Conservation (phyloP, 148 eudicot genomes). For the Rhododendron molle region DNA sequence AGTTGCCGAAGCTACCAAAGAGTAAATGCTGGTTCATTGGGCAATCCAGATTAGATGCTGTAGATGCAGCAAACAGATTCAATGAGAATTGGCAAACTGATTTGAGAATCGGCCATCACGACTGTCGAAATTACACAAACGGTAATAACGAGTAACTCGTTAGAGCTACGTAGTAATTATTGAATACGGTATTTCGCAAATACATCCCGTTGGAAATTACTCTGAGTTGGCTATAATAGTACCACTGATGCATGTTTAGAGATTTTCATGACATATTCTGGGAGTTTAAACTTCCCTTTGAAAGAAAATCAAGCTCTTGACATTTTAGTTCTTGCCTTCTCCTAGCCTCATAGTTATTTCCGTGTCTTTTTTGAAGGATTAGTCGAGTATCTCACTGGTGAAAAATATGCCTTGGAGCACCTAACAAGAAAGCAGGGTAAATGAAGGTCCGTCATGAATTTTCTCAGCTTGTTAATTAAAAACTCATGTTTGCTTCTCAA, state of each 20-base stretch:
- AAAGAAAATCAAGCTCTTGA: neutral
- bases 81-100: slow-evolving; percentile 67
- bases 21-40: slow-evolving; percentile 74
- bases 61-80: slow-evolving; percentile 48
- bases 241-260: neutral
- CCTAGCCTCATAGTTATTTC: neutral
- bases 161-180: neutral
- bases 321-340: neutral
- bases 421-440: slow-evolving; percentile 23
- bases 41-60: slow-evolving; percentile 37
- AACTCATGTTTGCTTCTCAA: neutral
- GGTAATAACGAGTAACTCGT: slow-evolving; percentile 30
- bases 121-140: slow-evolving; percentile 79
- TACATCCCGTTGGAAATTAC: neutral
- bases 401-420: slow-evolving; percentile 45
- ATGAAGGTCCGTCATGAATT: neutral
- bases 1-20: slow-evolving; percentile 52
- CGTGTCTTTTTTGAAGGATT: slow-evolving; percentile 37
- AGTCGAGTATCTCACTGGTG: slow-evolving; percentile 66
- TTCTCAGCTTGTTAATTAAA: neutral
- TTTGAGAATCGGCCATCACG: slow-evolving; percentile 58
- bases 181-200: neutral
- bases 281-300: neutral
- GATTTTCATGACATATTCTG: neutral
- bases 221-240: neutral